These are phyloP conservation scores for Saccharomycopsis olivae DNA, from an alignment of 805 yeast genomes.

Conservation along the genomic window DNA sequence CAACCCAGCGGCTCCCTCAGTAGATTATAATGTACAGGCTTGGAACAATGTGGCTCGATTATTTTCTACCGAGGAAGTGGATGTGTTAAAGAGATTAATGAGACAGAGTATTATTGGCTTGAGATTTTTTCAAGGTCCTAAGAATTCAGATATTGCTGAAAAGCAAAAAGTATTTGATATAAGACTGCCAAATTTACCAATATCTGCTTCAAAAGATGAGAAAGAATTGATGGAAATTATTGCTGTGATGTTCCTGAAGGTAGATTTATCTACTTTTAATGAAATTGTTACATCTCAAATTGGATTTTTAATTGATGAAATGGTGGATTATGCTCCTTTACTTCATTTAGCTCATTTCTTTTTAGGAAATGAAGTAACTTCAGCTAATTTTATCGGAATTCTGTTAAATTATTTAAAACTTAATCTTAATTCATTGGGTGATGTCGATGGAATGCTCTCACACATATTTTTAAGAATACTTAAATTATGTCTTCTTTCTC, in stretches of 20 bases:
- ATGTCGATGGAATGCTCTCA: constrained; percentile 66
- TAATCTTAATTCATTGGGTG: constrained; percentile 64
- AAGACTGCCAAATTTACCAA: constrained; percentile 74
- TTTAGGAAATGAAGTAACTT: constrained; percentile 84
- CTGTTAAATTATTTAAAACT: constrained; percentile 65
- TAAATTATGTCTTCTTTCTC: constrained; percentile 87
- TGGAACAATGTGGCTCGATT: constrained; percentile 86
- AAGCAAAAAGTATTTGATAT: constrained; percentile 40
- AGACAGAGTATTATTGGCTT: constrained; percentile 79
- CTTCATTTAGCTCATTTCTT: constrained; percentile 90
- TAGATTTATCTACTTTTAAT: constrained; percentile 92
- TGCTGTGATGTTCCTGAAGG: constrained; percentile 85
- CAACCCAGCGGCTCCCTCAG: constrained; percentile 65
- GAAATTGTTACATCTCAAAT: constrained; percentile 81
- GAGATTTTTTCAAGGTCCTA: constrained; percentile 52
- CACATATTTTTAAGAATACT: constrained; percentile 76
- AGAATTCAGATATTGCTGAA: constrained; percentile 20
- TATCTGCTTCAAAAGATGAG: constrained; percentile 83
- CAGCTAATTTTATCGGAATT: constrained; percentile 83
- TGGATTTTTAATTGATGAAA: constrained; percentile 63
- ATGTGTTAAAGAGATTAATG: constrained; percentile 64
- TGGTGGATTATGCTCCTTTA: constrained; percentile 74
- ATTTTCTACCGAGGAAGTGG: constrained; percentile 74
- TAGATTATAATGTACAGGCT: constrained; percentile 38
- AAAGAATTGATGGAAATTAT: constrained; percentile 92